A percentile compares a stretch with the other conserved stretches of the same genome.
Conservation (phyloP, 805 yeast genomes). For the Ogataea philodendri region DNA sequence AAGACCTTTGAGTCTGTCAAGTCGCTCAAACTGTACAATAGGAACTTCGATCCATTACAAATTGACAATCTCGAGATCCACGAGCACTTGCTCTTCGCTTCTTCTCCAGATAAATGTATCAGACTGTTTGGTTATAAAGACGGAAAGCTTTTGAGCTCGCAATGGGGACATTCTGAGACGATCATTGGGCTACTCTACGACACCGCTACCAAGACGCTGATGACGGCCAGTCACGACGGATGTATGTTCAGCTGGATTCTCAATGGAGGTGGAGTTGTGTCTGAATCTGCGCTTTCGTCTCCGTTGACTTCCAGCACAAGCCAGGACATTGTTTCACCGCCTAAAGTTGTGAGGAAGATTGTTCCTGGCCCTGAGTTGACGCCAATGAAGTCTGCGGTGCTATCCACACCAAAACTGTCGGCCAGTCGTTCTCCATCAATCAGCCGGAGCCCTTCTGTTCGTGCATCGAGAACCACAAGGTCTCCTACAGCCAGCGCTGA, state of each 20-base stretch:
- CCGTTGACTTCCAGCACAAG: constrained; percentile 12
- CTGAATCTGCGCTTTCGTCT: constrained; percentile 12
- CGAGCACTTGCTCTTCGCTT: constrained; percentile 35
- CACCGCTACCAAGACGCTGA: constrained; percentile 21
- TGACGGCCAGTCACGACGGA: constrained; percentile 52
- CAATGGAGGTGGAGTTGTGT: constrained; percentile 3
- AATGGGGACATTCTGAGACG: constrained; percentile 61
- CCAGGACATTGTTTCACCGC: constrained; percentile 10
- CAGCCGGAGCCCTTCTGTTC: constrained; percentile 7
- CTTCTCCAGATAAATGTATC: constrained; percentile 58
- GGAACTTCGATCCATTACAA: constrained; percentile 42
- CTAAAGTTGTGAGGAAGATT: constrained; percentile 27
- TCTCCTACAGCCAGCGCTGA: constrained; percentile 14
- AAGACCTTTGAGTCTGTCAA: constrained; percentile 36
- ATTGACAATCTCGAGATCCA: constrained; percentile 43
- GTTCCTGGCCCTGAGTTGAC: constrained; percentile 19
- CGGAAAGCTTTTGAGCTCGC: constrained; percentile 47
- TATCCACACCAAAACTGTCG: constrained; percentile 7
- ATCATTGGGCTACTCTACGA: constrained; percentile 41
- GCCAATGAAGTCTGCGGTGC: constrained; percentile 13
- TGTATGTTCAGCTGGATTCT: constrained; percentile 51
- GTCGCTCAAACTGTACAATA: constrained; percentile 41
- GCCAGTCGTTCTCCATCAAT: constrained; percentile 8
- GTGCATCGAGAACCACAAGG: constrained; percentile 7
- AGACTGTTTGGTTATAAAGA: constrained; percentile 44